Evolutionary conservation across 768 basidiomycete genomes (phyloP), one percentile per base, ranked within the genome.

Genomic region (Boletus huronensis): DNA sequence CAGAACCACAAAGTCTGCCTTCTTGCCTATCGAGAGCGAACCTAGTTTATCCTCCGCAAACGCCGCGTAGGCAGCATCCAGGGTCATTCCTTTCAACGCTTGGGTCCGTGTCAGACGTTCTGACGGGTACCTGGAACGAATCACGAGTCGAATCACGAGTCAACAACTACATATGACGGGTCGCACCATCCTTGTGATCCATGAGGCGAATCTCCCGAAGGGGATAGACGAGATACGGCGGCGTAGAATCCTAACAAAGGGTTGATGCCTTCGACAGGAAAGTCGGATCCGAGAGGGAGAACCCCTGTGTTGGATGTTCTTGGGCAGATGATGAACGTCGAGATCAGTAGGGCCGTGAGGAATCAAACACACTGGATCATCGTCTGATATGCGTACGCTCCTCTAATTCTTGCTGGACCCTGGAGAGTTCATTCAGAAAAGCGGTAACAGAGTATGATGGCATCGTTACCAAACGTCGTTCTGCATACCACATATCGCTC

Each of bases 401-500:
- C 88, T 68, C 81, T 85, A 53, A 96, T 87, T 21, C 96, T 78
- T 40, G 88, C 81, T 0, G 85, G 74, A 1, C 96, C 93, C 90
- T 91, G 13, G 4, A n/a, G 28, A 28, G 5, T 23, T 14, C 19
- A 6, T 34, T 62, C 21, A 56, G 38, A 35, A 28, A 45, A 16
- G 29, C 1, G 6, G 14, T 3, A 8, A 11, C 2, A 8, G 21
- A 44, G 25, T 43, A 2, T 10, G 6, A 3, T 21, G 1, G 64
- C 75, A 13, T n/a, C n/a, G 9, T 34, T 61, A 88, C 90, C 59
- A 98, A 66, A 55, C 94, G 83, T 8, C 69, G 75, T 68, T 97
- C 92, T 1, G 93, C 94, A 63, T 95, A 98, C 74, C 82, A 81
- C 94, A 97, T 97, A 58, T 94, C 92, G 47, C 87, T 93, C 35